Base-by-base conservation (phyloP, 202 grass and related monocot genomes). In the Musa balbisiana region DNA sequence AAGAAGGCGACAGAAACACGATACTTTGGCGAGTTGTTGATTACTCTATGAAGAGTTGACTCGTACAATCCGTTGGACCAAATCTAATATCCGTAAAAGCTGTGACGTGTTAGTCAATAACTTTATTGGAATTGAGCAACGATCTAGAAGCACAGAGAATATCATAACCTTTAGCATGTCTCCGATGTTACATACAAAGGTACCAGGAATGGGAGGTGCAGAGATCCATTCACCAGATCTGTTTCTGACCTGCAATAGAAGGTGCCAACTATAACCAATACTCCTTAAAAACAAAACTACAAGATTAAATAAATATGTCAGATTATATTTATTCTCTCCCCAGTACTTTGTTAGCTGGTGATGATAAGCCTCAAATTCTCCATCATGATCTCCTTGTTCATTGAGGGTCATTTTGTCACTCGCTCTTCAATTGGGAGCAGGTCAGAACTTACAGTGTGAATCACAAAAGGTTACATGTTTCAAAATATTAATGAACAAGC, bases 131-230 rank as follows among this genome's bases (percentile, higher is more conserved):
- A 62, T 43, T 15, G 59, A 59, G 2, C 56, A 76, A 64, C 3
- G 49, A 51, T 16, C 24, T 76, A 1, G 14, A 3, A 16, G 17
- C 1, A 23, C 43, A 15, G 9, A 64, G 49, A 15, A 23, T 9
- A 56, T 16, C 10, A 15, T 11, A 11, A 80, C 93, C 88, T 97
- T 97, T 27, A 97, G 52, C 90, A 97, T 97, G 85, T 97, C 93
- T 8, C 93, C 88, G 8, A 93, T 93, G 68, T 97, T 97, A 52
- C 93, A 97, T 66, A 93, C 90, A 54, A 97, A 97, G 54, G 93
- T 89, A 77, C 90, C 90, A 1, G 86, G 88, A 53, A 91, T 79
- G 9, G 93, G 93, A 33, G 83, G 79, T 22, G 93, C 88, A 76
- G 82, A 73, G 55, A 93, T 93, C 93, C 93, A 97, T 55, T 93